Conservation (phyloP, 2,329 filamentous ascomycete genomes). For the Chalaropsis thielavioides region DNA sequence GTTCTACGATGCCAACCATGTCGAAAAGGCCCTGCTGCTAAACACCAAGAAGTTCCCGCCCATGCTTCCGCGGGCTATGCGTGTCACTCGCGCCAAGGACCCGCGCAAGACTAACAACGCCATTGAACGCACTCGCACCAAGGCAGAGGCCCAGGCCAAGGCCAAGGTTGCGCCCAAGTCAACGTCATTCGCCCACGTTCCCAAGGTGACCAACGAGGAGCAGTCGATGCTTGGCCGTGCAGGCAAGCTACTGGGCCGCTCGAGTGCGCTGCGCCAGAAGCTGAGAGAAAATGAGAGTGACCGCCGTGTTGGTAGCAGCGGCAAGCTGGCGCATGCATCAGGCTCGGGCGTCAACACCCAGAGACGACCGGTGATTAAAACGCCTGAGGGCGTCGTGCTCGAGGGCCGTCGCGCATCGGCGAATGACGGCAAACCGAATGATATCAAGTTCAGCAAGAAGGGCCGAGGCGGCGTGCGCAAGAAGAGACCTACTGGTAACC, state of each 20-base stretch:
- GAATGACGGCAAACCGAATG: slow-evolving; percentile 49
- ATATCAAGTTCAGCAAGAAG: slow-evolving; percentile 45
- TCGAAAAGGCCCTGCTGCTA: slow-evolving; percentile 79
- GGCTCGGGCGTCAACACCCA: slow-evolving; percentile 15
- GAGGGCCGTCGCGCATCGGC: slow-evolving; percentile 62
- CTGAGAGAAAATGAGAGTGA: slow-evolving; percentile 21
- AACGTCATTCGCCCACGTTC: slow-evolving; percentile 43
- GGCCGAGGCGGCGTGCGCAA: slow-evolving; percentile 28
- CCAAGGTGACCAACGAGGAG: slow-evolving; percentile 55
- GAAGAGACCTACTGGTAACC: slow-evolving; percentile 28
- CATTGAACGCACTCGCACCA: slow-evolving; percentile 29
- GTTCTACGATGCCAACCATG: slow-evolving; percentile 73
- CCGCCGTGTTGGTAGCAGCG: slow-evolving; percentile 19
- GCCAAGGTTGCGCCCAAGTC: slow-evolving; percentile 26
- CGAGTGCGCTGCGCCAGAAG: slow-evolving; percentile 41
- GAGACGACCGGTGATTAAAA: slow-evolving; percentile 30
- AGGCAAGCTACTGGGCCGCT: slow-evolving; percentile 56
- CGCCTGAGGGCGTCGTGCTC: slow-evolving; percentile 60
- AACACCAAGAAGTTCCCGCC: slow-evolving; percentile 89
- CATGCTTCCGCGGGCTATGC: slow-evolving; percentile 75
- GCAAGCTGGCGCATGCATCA: slow-evolving; percentile 16
- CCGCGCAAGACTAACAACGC: slow-evolving; percentile 44
- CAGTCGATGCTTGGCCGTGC: slow-evolving; percentile 60
- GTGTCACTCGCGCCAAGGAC: slow-evolving; percentile 75
- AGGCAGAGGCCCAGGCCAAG: slow-evolving; percentile 24